Evolutionary conservation across 1,284 basidiomycete species (phyloP), one percentile per base, ranked within the genome.

Genomic region (Moniliophthora roreri): DNA sequence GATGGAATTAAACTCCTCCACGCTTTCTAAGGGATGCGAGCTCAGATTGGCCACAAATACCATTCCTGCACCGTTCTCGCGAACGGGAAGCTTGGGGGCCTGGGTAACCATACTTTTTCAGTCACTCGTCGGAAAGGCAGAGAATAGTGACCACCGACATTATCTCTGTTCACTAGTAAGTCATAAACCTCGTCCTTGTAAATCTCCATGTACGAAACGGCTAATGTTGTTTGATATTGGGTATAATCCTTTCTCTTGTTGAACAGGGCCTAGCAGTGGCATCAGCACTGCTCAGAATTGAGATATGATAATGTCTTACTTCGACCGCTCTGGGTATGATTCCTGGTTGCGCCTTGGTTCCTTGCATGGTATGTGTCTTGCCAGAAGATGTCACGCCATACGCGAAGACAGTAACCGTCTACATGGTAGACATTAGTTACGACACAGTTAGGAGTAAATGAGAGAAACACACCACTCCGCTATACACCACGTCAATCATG

Each of bases 311-410:
- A 44, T 46, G 60, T n/a, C 77, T 46, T 52, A 85, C 89, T 63
- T 81, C 68, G 16, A 92, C 83, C 1, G 84, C 82, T 42, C 88
- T 77, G n/a, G 88, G 88, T 56, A 93, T 92, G 48, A 93, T 82
- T 0, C 91, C 91, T 28, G 88, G 87, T 38, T 88, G 74, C 0
- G 71, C 50, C 37, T 69, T 74, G 3, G 78, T 84, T 28, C 91
- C 91, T 67, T 93, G 90, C 87, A 94, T 93, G 0, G 91, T 93
- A 67, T 91, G 83, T 0, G 89, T 90, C 72, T 91, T 91, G 15
- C 89, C 89, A 11, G 87, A 89, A 3, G 86, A 89, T 5, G 89
- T 91, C 15, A 91, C 89, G 7, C 89, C 89, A 66, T 91, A 91
- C 1, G 89, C 88, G 58, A 91, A 91, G 20, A 91, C 81, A 5